These are phyloP conservation scores for Fragosphaeria purpurea DNA, from an alignment of 2,329 filamentous ascomycete species.

Conservation along the genomic window DNA sequence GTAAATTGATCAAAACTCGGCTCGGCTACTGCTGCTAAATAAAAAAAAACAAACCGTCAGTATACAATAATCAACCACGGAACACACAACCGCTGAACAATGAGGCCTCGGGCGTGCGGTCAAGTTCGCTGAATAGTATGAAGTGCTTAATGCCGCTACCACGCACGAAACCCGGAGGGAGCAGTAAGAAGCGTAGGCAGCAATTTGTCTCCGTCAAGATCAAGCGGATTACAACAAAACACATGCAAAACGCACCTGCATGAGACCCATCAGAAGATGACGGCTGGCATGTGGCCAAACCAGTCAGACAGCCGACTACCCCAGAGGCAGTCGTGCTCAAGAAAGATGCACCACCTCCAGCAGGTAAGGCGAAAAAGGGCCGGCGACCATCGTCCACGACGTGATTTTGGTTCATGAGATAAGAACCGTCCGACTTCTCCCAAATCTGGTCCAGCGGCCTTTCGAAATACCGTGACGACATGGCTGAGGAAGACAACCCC, in stretches of 20 bases:
- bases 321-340: conserved; percentile 3
- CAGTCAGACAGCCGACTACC: conserved; percentile 10
- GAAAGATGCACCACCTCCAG: background rate
- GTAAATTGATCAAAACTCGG: conserved; percentile 19
- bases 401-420: background rate
- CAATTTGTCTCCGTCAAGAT: too few species aligned
- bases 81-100: too few species aligned
- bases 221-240: too few species aligned
- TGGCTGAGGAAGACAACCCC: conserved; percentile 12
- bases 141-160: too few species aligned
- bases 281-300: conserved; percentile 25
- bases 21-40: conserved; percentile 7
- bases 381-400: conserved; percentile 5
- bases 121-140: too few species aligned
- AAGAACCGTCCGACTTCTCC: conserved; percentile 7
- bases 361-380: conserved; percentile 11
- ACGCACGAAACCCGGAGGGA: too few species aligned
- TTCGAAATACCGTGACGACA: conserved; percentile 19
- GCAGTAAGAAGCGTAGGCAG: too few species aligned
- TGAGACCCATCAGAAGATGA: conserved; percentile 23
- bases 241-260: conserved; percentile 20
- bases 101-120: too few species aligned
- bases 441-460: conserved; percentile 18
- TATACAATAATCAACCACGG: background rate
- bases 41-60: background rate